These are phyloP conservation scores for Allium cepa DNA, from an alignment of 106 monocot genomes.

Conservation along the genomic window DNA sequence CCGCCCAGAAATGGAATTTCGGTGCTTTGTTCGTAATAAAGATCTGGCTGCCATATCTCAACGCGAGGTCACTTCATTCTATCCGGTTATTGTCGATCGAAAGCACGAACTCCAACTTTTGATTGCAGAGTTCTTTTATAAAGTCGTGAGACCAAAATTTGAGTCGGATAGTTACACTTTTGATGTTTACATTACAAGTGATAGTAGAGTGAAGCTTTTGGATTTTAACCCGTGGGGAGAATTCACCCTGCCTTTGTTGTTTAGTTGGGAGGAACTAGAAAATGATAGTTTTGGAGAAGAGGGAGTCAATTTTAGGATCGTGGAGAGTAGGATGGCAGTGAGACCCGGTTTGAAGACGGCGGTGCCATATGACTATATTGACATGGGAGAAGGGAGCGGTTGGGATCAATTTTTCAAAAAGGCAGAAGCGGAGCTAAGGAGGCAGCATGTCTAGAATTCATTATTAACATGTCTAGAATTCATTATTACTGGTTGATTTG, in stretches of 20 bases:
- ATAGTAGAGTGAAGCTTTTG: constrained; percentile 56
- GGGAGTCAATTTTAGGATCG: constrained; percentile 29
- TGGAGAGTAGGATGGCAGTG: constrained; percentile 51
- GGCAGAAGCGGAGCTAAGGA: constrained; percentile 43
- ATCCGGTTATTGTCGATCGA: constrained; percentile 55
- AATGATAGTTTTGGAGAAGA: constrained; percentile 8
- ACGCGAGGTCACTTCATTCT: constrained; percentile 72
- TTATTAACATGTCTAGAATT: not conserved
- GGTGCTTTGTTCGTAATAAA: constrained; percentile 55
- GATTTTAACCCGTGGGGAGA: constrained; percentile 94
- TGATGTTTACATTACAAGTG: constrained; percentile 55
- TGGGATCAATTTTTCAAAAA: constrained; percentile 75
- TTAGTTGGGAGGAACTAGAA: constrained; percentile 85
- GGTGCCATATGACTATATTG: constrained; percentile 76
- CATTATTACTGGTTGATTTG: not conserved
- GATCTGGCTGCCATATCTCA: constrained; percentile 59
- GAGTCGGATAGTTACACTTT: constrained; percentile 53
- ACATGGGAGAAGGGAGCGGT: constrained; percentile 67
- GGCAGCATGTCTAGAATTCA: constrained; percentile 18
- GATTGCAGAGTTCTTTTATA: constrained; percentile 49
- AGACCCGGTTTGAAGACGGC: constrained; percentile 84
- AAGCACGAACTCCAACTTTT: constrained; percentile 22
- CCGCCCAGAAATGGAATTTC: constrained; percentile 77
- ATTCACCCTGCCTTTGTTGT: constrained; percentile 70
- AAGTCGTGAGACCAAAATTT: constrained; percentile 42